Percentiles rank a stretch among this genome's conserved stretches.
These are phyloP conservation scores for Mycena olivaceomarginata DNA, from an alignment of 768 basidiomycete genomes.

Conservation along the genomic window DNA sequence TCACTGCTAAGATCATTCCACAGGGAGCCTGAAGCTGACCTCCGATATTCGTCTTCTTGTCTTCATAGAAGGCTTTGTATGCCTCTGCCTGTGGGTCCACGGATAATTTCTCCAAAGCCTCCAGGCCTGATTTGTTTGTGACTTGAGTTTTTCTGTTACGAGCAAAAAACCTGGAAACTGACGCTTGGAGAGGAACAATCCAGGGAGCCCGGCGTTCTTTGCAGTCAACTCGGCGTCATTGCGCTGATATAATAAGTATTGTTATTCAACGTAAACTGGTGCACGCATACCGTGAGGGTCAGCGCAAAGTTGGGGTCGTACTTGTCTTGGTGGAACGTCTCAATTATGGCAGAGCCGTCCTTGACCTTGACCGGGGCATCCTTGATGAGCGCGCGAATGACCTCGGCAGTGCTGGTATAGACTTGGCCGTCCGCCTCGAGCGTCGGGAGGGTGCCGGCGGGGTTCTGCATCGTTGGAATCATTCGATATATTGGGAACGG, in stretches of 20 bases:
- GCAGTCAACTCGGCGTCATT: conserved; percentile 67
- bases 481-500: background rate
- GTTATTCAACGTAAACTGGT: background rate
- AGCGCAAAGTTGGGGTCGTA: conserved; percentile 74
- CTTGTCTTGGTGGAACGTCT: conserved; percentile 64
- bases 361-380: conserved; percentile 61
- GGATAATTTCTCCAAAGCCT: conserved; percentile 61
- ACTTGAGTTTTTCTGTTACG: background rate
- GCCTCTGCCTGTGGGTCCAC: conserved; percentile 55
- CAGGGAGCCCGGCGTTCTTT: conserved; percentile 56
- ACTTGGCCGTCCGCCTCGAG: conserved; percentile 57
- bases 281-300: conserved; percentile 57
- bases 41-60: conserved; percentile 62
- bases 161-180: conserved; percentile 44
- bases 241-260: conserved; percentile 54
- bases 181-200: conserved; percentile 62
- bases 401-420: conserved; percentile 63
- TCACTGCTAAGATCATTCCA: too few relatives aligned
- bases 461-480: conserved; percentile 56
- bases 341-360: conserved; percentile 58
- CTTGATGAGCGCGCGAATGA: conserved; percentile 62
- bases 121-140: conserved; percentile 59
- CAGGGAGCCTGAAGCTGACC: conserved; percentile 4
- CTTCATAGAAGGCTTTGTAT: conserved; percentile 65
- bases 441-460: conserved; percentile 65